Evolutionary conservation across 306 rosid genomes (phyloP).

Genomic region (Pterocarpus santalinus): DNA sequence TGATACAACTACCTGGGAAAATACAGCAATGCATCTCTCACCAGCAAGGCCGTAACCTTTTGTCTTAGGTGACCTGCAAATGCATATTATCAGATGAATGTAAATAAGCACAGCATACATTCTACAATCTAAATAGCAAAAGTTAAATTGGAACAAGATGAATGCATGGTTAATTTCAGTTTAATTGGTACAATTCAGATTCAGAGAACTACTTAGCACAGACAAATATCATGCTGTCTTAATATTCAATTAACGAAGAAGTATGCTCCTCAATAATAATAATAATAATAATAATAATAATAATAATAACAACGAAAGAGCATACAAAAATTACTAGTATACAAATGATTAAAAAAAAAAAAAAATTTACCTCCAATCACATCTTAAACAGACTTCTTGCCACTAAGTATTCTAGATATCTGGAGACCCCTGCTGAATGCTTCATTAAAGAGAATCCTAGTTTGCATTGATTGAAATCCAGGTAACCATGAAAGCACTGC

Average conservation of each 20-base stretch:
- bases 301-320: neutral
- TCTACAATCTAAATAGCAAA: constrained; percentile 9
- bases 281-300: too few species aligned
- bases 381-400: constrained; percentile 77
- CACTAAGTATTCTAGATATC: constrained; percentile 85
- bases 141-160: constrained; percentile 14
- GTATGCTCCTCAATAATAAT: neutral
- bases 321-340: constrained; percentile 5
- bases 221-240: constrained; percentile 10
- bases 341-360: neutral
- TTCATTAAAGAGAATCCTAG: constrained; percentile 93
- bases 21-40: constrained; percentile 26
- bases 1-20: constrained; percentile 34
- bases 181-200: constrained; percentile 30
- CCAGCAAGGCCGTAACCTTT: constrained; percentile 18
- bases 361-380: constrained; percentile 58
- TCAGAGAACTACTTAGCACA: constrained; percentile 2
- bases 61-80: constrained; percentile 37
- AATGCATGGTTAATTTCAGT: constrained; percentile 39
- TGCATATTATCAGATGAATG: constrained; percentile 25
- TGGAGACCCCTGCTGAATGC: constrained; percentile 98
- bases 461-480: constrained; percentile 96
- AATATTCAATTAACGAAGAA: constrained; percentile 8
- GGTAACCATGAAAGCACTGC: constrained; percentile 94
- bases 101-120: constrained; percentile 20